phyloP scores from a whole-genome alignment of 108 stramenopile species.

The Conticribra guillardii region DNA sequence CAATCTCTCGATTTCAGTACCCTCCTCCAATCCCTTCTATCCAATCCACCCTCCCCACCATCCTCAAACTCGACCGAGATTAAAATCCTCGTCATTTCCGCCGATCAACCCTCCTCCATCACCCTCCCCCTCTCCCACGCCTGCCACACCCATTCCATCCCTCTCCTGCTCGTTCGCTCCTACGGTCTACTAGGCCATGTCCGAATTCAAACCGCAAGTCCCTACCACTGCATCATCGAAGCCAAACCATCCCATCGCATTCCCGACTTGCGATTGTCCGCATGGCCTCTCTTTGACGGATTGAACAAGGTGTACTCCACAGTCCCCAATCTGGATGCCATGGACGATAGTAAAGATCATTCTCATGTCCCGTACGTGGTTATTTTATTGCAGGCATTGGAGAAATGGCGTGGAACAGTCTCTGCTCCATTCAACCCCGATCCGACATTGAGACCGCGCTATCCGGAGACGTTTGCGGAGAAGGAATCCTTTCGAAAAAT shows the following conservation, averaged over 20 bases:
- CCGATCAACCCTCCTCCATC: conserved; percentile 77
- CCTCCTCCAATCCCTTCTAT: conserved; percentile 18
- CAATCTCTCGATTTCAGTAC: conserved; percentile 34
- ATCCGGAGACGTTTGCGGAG: conserved; percentile 69
- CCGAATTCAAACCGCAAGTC: conserved; percentile 66
- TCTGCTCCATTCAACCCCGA: conserved; percentile 15
- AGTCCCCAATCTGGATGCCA: conserved; percentile 43
- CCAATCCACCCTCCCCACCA: not conserved
- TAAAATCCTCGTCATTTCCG: conserved; percentile 81
- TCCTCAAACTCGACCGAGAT: conserved; percentile 1
- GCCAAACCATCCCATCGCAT: conserved; percentile 66
- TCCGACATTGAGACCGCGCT: not conserved
- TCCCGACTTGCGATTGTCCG: conserved; percentile 80
- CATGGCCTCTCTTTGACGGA: conserved; percentile 53
- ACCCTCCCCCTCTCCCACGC: conserved; percentile 60
- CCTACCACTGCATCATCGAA: conserved; percentile 69
- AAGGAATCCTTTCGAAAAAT: conserved; percentile 80
- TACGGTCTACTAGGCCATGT: conserved; percentile 92
- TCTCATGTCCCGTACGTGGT: conserved; percentile 89
- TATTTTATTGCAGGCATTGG: conserved; percentile 62
- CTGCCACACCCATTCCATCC: conserved; percentile 56
- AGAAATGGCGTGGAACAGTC: conserved; percentile 55
- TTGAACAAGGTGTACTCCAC: conserved; percentile 44
- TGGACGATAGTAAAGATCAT: conserved; percentile 65
- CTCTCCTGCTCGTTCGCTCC: conserved; percentile 79